Evolutionary conservation across 331 rosid genomes (phyloP).

Genomic region (Pyracantha coccinea): DNA sequence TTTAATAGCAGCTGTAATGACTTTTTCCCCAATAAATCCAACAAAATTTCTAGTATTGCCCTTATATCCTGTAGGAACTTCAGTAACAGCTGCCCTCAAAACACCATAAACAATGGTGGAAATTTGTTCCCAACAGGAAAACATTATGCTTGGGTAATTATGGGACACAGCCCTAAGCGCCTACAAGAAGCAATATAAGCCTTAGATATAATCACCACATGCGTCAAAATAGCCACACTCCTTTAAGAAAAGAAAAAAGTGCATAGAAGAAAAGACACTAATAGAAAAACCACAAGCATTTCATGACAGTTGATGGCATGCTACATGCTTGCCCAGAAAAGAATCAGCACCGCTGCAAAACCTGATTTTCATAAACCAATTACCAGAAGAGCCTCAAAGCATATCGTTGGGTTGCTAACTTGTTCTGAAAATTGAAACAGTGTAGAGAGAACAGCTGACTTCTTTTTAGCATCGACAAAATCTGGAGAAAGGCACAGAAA

Average conservation of each 20-base stretch:
- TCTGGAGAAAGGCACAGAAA: slow-evolving; percentile 27
- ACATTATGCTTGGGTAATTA: slow-evolving; percentile 63
- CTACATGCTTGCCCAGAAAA: background rate
- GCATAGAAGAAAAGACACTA: background rate
- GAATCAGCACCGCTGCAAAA: background rate
- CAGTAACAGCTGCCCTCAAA: slow-evolving; percentile 38
- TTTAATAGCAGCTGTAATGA: slow-evolving; percentile 59
- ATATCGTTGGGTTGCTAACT: slow-evolving; percentile 46
- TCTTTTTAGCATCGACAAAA: slow-evolving; percentile 35
- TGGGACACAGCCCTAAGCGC: slow-evolving; percentile 81
- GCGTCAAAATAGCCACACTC: background rate
- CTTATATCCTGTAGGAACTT: slow-evolving; percentile 40
- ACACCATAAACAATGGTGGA: slow-evolving; percentile 47
- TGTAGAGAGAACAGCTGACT: slow-evolving; percentile 47
- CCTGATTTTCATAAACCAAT: background rate
- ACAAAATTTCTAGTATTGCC: slow-evolving; percentile 38
- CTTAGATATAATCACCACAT: background rate
- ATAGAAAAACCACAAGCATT: background rate
- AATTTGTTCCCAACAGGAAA: slow-evolving; percentile 67
- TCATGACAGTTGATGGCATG: background rate
- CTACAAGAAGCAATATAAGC: slow-evolving; percentile 29
- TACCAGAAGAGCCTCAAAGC: slow-evolving; percentile 97
- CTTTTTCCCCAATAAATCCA: slow-evolving; percentile 47
- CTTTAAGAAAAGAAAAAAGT: background rate
- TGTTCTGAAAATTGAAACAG: slow-evolving; percentile 56